phyloP scores from a whole-genome alignment of 495 filamentous ascomycete genomes.

The Podospora comata region DNA sequence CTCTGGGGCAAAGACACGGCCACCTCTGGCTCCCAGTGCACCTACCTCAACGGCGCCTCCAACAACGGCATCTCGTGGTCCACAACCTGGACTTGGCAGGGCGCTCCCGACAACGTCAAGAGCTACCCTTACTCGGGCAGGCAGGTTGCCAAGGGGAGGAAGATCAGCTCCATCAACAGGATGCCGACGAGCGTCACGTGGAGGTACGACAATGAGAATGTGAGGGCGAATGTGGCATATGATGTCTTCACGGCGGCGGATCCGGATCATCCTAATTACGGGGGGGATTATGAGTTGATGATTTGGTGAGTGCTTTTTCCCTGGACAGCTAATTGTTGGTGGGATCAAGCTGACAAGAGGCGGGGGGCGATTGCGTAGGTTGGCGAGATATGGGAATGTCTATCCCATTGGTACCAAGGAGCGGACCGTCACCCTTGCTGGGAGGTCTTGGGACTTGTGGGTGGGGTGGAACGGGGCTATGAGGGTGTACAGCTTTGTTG shows the following conservation, averaged over 20 bases:
- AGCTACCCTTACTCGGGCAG: constrained; percentile 42
- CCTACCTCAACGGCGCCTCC: constrained; percentile 35
- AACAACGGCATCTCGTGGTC: constrained; percentile 36
- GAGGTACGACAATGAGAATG: constrained; percentile 40
- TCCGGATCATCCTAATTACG: constrained; percentile 42
- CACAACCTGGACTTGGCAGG: constrained; percentile 46
- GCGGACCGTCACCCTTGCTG: constrained; percentile 33
- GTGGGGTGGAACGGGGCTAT: constrained; percentile 39
- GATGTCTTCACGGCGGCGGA: constrained; percentile 50
- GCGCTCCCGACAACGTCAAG: constrained; percentile 43
- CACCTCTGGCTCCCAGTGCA: constrained; percentile 44
- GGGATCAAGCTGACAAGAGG: not conserved
- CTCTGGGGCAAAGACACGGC: constrained; percentile 40
- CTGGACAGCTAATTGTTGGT: not conserved
- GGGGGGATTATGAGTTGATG: constrained; percentile 52
- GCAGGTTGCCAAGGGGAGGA: constrained; percentile 34
- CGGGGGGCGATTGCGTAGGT: constrained; percentile 22
- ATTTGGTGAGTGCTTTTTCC: constrained; percentile 40
- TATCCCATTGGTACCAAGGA: constrained; percentile 43
- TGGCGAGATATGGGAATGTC: constrained; percentile 39
- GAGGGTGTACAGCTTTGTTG: constrained; percentile 48
- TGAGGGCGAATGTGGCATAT: constrained; percentile 48
- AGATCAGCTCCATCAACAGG: constrained; percentile 27
- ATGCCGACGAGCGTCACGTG: constrained; percentile 43
- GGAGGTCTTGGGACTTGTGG: constrained; percentile 43